A percentile compares a stretch with the other conserved stretches of the same genome.
phyloP scores from a whole-genome alignment of 2,329 filamentous ascomycete genomes.

The Cercospora brassicicola region DNA sequence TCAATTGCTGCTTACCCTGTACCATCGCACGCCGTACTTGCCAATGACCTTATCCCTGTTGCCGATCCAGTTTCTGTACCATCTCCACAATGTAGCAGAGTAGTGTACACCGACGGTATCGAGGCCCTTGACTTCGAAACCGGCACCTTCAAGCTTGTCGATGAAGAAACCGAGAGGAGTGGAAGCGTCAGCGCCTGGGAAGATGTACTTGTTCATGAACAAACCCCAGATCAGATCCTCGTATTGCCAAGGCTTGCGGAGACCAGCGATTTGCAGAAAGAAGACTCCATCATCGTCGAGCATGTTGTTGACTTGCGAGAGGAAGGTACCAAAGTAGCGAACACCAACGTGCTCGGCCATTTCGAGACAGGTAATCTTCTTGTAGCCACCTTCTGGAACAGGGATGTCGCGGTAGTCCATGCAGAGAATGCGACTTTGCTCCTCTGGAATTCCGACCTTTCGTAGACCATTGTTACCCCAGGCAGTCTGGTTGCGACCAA shows the following conservation, averaged over 20 bases:
- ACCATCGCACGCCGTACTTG: constrained; percentile 96
- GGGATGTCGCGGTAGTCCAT: constrained; percentile 97
- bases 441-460: constrained; percentile 76
- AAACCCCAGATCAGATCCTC: constrained; percentile 97
- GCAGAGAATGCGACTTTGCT: constrained; percentile 89
- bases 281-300: constrained; percentile 94
- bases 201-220: constrained; percentile 99
- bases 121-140: constrained; percentile 85
- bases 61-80: constrained; percentile 98
- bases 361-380: constrained; percentile 96
- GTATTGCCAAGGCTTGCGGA: constrained; percentile 95
- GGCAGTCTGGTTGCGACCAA: constrained; percentile 92
- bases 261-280: constrained; percentile 92
- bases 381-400: constrained; percentile 70
- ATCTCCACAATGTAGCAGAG: constrained; percentile 92
- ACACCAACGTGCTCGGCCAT: constrained; percentile 99
- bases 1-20: constrained; percentile 65
- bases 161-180: constrained; percentile 88
- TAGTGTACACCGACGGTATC: constrained; percentile 97
- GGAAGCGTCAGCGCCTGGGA: constrained; percentile 93
- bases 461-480: constrained; percentile 93
- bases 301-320: constrained; percentile 89
- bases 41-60: constrained; percentile 89
- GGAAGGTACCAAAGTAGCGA: constrained; percentile 77
- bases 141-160: constrained; percentile 78